phyloP scores from a whole-genome alignment of 495 filamentous ascomycete genomes.

The Pseudevernia furfuracea region DNA sequence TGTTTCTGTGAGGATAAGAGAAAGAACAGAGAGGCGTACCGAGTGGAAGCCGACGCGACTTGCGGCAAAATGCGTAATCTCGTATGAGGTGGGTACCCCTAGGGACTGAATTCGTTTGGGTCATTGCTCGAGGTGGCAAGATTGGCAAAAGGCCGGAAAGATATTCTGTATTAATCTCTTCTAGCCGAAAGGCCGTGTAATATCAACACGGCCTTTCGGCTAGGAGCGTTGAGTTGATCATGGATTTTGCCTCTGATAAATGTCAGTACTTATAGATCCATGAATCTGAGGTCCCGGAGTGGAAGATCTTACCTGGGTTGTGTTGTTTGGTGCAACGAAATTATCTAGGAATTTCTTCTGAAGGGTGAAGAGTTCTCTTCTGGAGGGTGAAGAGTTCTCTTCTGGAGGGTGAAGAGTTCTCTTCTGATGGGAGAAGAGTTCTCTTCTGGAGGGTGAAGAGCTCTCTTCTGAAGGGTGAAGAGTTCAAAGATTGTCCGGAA shows the following conservation, averaged over 20 bases:
- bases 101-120: slow-evolving; percentile 30
- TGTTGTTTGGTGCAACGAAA: slow-evolving; percentile 40
- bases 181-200: slow-evolving; percentile 42
- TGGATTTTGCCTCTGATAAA: slow-evolving; percentile 31
- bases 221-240: too few species aligned
- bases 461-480: too few species aligned
- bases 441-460: too few species aligned
- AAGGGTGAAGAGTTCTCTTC: slow-evolving; percentile 37
- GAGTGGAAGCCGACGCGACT: slow-evolving; percentile 39
- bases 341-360: slow-evolving; percentile 35
- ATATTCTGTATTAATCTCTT: slow-evolving; percentile 40
- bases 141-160: slow-evolving; percentile 37
- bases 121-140: slow-evolving; percentile 17
- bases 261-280: not conserved
- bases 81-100: slow-evolving; percentile 36
- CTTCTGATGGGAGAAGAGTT: too few species aligned
- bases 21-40: slow-evolving; percentile 8
- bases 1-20: not conserved
- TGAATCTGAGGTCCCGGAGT: not conserved
- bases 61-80: slow-evolving; percentile 39
- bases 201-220: slow-evolving; percentile 44
- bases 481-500: too few species aligned
- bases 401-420: too few species aligned
- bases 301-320: slow-evolving; percentile 13
- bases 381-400: slow-evolving; percentile 36